phyloP scores from a whole-genome alignment of 2,329 filamentous ascomycete genomes.

The Arthroderma uncinatum region DNA sequence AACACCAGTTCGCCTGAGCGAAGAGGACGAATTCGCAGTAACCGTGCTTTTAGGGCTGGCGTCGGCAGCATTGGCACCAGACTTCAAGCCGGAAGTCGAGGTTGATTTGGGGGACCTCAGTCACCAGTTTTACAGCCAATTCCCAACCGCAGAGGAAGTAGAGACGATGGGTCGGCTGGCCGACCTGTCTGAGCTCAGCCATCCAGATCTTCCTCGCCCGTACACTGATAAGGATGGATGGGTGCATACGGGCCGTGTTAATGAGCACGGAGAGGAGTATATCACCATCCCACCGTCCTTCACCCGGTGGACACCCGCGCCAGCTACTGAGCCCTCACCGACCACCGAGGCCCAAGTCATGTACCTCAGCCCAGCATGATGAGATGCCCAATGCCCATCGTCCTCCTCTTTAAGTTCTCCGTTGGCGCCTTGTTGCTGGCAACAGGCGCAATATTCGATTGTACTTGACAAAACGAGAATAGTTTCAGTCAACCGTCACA shows the following conservation, averaged over 20 bases:
- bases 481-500: too few relatives aligned
- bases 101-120: slow-evolving; percentile 12
- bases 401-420: not conserved
- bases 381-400: not conserved
- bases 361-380: not conserved
- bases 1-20: slow-evolving; percentile 2
- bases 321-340: not conserved
- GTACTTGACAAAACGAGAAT: too few relatives aligned
- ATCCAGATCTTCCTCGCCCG: slow-evolving; percentile 15
- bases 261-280: slow-evolving; percentile 14
- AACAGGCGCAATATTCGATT: not conserved
- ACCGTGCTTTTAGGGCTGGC: slow-evolving; percentile 16
- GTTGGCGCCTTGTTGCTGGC: not conserved
- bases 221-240: slow-evolving; percentile 25
- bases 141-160: not conserved
- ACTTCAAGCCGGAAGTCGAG: slow-evolving; percentile 14
- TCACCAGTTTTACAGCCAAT: slow-evolving; percentile 11
- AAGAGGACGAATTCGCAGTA: slow-evolving; percentile 14
- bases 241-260: slow-evolving; percentile 23
- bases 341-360: not conserved
- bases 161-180: slow-evolving; percentile 1
- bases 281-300: not conserved
- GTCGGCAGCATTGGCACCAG: slow-evolving; percentile 15
- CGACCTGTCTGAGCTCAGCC: slow-evolving; percentile 12
- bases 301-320: not conserved